These are phyloP conservation scores for Lactarius indigo DNA, from an alignment of 768 basidiomycete genomes.

Conservation along the genomic window DNA sequence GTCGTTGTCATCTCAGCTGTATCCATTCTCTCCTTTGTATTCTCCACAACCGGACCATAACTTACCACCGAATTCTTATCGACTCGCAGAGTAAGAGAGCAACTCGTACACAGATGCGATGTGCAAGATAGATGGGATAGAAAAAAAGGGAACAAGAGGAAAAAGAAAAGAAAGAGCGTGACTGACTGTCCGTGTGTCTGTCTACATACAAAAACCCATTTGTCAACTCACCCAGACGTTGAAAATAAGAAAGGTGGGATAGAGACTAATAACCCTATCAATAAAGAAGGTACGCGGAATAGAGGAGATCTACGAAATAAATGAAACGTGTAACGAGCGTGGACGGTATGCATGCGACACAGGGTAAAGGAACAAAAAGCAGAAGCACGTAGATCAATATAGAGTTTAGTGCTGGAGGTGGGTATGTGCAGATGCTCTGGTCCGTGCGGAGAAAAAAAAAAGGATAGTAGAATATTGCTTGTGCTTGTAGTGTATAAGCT, in stretches of 20 bases:
- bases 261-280: neutral
- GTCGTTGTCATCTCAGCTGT: neutral
- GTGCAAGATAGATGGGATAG: neutral
- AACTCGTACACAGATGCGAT: slow-evolving; percentile 1
- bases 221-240: neutral
- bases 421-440: slow-evolving; percentile 13
- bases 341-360: neutral
- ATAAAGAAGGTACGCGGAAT: neutral
- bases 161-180: neutral
- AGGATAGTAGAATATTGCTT: neutral
- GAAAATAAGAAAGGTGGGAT: neutral
- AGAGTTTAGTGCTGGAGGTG: slow-evolving; percentile 2
- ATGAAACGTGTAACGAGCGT: slow-evolving; percentile 8
- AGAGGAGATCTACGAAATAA: neutral
- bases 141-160: neutral
- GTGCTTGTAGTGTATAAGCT: slow-evolving; percentile 3
- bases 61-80: neutral
- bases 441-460: neutral
- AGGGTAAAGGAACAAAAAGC: slow-evolving; percentile 1
- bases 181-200: neutral
- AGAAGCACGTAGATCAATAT: slow-evolving; percentile 14
- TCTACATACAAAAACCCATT: slow-evolving; percentile 1
- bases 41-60: neutral
- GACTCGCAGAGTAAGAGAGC: neutral
- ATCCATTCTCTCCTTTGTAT: slow-evolving; percentile 1